These are phyloP conservation scores for Fonsecaea nubica DNA, from an alignment of 2,329 filamentous ascomycete genomes.

Conservation along the genomic window DNA sequence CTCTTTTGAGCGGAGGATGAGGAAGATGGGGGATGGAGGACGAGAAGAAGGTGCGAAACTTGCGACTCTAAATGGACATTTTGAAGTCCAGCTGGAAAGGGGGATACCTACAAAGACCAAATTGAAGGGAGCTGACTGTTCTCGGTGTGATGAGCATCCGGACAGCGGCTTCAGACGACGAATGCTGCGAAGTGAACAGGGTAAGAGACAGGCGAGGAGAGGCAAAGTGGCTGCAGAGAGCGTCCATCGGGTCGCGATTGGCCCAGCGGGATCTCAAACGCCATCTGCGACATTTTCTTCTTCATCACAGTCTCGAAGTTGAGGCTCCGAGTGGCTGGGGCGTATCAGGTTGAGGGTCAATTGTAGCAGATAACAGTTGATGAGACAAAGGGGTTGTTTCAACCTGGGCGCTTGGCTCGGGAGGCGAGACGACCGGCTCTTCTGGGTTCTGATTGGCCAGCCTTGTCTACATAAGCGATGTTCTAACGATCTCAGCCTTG, in stretches of 20 bases:
- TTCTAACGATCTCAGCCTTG: slow-evolving; percentile 18
- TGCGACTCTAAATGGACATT: slow-evolving; percentile 34
- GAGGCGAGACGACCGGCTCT: neutral
- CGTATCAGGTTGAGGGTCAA: slow-evolving; percentile 36
- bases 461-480: slow-evolving; percentile 16
- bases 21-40: slow-evolving; percentile 25
- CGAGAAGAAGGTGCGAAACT: slow-evolving; percentile 23
- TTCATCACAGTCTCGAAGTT: slow-evolving; percentile 34
- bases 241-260: slow-evolving; percentile 29
- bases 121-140: slow-evolving; percentile 33
- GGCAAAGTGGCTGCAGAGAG: slow-evolving; percentile 20
- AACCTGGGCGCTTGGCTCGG: slow-evolving; percentile 21
- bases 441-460: slow-evolving; percentile 10
- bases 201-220: slow-evolving; percentile 19
- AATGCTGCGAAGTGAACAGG: slow-evolving; percentile 26
- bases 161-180: slow-evolving; percentile 37
- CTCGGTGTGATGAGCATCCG: slow-evolving; percentile 35
- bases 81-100: slow-evolving; percentile 17
- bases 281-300: slow-evolving; percentile 32
- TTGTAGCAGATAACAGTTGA: slow-evolving; percentile 30
- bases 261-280: slow-evolving; percentile 31
- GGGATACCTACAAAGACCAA: slow-evolving; percentile 20
- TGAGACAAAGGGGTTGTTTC: slow-evolving; percentile 35
- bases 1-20: slow-evolving; percentile 19
- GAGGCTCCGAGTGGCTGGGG: slow-evolving; percentile 28